A percentile compares a stretch with the other conserved stretches of the same genome.
Conservation (phyloP, 2,329 filamentous ascomycete genomes). For the Sporothrix phasma region DNA sequence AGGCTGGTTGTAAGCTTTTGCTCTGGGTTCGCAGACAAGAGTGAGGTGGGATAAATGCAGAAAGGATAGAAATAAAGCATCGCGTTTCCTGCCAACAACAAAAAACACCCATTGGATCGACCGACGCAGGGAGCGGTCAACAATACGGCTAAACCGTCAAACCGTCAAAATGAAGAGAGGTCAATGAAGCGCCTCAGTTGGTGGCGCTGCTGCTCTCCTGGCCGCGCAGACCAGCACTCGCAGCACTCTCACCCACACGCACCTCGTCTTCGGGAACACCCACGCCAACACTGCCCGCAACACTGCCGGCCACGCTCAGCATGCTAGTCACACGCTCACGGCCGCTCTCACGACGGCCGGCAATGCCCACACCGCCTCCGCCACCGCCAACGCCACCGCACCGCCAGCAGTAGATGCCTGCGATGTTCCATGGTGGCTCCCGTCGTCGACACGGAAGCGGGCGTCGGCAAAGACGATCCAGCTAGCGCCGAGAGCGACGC, state of each 20-base stretch:
- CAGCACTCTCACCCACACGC: constrained; percentile 52
- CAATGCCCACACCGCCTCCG: constrained; percentile 32
- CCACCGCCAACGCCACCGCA: no score
- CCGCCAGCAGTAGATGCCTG: constrained; percentile 19
- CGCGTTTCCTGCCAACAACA: no score
- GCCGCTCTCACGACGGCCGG: constrained; percentile 34
- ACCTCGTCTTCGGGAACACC: constrained; percentile 52
- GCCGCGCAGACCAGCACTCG: constrained; percentile 33
- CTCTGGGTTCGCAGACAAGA: neutral
- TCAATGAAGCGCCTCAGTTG: neutral
- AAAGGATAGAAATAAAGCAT: neutral
- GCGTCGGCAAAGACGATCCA: constrained; percentile 16
- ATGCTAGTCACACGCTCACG: constrained; percentile 38
- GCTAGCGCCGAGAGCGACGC: constrained; percentile 18
- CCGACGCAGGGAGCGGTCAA: neutral
- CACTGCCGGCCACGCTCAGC: constrained; percentile 31
- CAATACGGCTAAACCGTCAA: no score
- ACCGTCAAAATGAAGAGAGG: neutral
- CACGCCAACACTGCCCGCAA: constrained; percentile 36
- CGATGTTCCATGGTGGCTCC: constrained; percentile 23
- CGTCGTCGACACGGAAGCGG: constrained; percentile 7
- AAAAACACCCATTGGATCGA: no score
- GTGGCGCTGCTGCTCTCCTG: constrained; percentile 8
- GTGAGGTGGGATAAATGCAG: neutral
- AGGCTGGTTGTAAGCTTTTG: neutral